Percentiles rank a stretch among this genome's conserved stretches.
Conservation (phyloP, 2,329 filamentous ascomycete genomes). For the Talaromyces sp. region DNA sequence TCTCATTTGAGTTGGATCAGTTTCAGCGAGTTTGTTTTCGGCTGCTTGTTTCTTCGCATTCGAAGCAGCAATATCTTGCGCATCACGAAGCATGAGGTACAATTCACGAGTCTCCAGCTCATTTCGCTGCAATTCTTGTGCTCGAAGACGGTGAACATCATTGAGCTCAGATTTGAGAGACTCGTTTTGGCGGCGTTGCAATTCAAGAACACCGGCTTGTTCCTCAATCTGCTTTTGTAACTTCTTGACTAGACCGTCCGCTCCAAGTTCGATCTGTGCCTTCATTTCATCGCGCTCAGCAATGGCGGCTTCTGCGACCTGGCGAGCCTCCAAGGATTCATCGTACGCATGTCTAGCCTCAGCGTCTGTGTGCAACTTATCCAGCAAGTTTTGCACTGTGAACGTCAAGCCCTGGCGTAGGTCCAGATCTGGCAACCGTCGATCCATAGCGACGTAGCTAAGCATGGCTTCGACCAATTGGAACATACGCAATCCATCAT, state of each 20-base stretch:
- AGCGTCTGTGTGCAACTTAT: constrained; percentile 93
- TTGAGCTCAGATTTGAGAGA: constrained; percentile 84
- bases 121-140: constrained; percentile 88
- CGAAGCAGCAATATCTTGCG: constrained; percentile 90
- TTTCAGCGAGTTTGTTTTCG: constrained; percentile 53
- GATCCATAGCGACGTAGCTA: constrained; percentile 97
- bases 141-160: constrained; percentile 77
- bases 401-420: constrained; percentile 97
- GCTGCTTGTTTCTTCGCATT: constrained; percentile 60
- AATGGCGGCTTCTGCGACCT: constrained; percentile 92
- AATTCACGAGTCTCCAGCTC: constrained; percentile 94
- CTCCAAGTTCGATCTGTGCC: constrained; percentile 81
- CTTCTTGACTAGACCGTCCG: constrained; percentile 88
- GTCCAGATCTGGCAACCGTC: constrained; percentile 91
- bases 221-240: constrained; percentile 92
- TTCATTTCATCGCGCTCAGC: constrained; percentile 95
- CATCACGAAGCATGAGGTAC: constrained; percentile 96
- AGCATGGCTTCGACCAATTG: constrained; percentile 98
- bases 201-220: constrained; percentile 83
- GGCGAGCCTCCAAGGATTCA: constrained; percentile 82
- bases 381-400: constrained; percentile 89
- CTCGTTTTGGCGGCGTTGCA: constrained; percentile 81
- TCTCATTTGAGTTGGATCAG: constrained; percentile 73
- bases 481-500: constrained; percentile 91
- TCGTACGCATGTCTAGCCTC: constrained; percentile 90